phyloP scores from a whole-genome alignment of 2,329 filamentous ascomycete genomes.

The Myriosclerotinia duriaeana region DNA sequence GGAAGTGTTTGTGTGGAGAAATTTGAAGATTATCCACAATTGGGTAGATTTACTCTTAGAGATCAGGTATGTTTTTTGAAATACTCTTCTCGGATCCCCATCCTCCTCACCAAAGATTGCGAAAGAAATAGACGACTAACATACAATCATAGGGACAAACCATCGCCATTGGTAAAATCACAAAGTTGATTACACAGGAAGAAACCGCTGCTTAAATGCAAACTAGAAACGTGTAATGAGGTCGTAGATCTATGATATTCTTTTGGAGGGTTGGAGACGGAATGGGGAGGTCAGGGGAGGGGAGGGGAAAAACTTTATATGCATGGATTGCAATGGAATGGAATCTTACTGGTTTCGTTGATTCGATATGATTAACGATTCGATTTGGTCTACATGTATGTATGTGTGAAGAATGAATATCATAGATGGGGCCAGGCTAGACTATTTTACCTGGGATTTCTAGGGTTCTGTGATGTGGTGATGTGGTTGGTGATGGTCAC shows the following conservation, averaged over 20 bases:
- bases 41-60: constrained; percentile 86
- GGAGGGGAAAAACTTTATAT: neutral
- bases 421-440: neutral
- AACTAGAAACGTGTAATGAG: neutral
- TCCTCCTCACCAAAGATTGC: neutral
- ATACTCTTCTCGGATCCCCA: constrained; percentile 25
- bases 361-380: constrained; percentile 1
- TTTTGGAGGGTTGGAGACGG: neutral
- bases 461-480: no score
- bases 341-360: neutral
- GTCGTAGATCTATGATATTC: neutral
- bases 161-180: constrained; percentile 99
- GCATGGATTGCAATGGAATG: neutral
- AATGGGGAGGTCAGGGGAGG: neutral
- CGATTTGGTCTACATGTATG: neutral
- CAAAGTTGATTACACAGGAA: constrained; percentile 67
- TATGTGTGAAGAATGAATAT: neutral
- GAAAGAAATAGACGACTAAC: constrained; percentile 26
- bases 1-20: constrained; percentile 88
- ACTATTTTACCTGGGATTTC: no score
- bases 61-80: constrained; percentile 63
- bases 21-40: constrained; percentile 94
- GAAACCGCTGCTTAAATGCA: constrained; percentile 23
- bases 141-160: constrained; percentile 77
- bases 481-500: no score